phyloP scores from a whole-genome alignment of 352 stramenopile genomes.

The Hyaloperonospora brassicae region DNA sequence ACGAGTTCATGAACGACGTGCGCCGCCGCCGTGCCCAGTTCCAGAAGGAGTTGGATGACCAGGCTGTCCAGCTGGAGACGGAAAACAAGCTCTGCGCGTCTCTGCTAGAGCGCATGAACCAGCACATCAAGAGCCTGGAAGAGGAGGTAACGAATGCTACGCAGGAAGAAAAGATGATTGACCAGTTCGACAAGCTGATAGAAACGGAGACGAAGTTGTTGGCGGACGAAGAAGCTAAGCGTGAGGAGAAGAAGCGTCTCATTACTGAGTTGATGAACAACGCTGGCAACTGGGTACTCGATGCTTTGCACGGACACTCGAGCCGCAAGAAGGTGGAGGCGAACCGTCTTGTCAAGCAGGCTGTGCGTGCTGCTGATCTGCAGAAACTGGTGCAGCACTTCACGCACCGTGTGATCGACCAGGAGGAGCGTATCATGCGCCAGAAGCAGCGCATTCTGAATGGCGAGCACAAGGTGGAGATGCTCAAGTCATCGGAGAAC shows the following conservation, averaged over 20 bases:
- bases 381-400: constrained; percentile 87
- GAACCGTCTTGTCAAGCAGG: constrained; percentile 78
- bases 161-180: constrained; percentile 63
- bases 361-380: constrained; percentile 69
- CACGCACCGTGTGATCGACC: constrained; percentile 83
- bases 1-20: constrained; percentile 87
- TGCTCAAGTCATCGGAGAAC: constrained; percentile 86
- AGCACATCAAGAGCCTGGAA: constrained; percentile 75
- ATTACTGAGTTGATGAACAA: constrained; percentile 84
- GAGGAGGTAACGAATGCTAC: constrained; percentile 67
- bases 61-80: constrained; percentile 60
- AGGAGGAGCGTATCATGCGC: constrained; percentile 85
- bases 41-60: constrained; percentile 79
- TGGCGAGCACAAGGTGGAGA: constrained; percentile 86
- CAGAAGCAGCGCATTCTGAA: constrained; percentile 87
- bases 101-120: constrained; percentile 72
- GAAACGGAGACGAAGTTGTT: constrained; percentile 72
- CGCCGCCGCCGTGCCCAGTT: constrained; percentile 66
- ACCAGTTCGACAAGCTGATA: constrained; percentile 62
- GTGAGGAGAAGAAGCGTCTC: constrained; percentile 82
- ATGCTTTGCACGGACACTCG: constrained; percentile 78
- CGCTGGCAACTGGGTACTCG: constrained; percentile 79
- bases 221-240: constrained; percentile 74
- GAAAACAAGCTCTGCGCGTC: constrained; percentile 76
- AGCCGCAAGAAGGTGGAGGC: constrained; percentile 84